Base-by-base conservation (phyloP, 2,329 filamentous ascomycete genomes). In the Trichophyton simii region DNA sequence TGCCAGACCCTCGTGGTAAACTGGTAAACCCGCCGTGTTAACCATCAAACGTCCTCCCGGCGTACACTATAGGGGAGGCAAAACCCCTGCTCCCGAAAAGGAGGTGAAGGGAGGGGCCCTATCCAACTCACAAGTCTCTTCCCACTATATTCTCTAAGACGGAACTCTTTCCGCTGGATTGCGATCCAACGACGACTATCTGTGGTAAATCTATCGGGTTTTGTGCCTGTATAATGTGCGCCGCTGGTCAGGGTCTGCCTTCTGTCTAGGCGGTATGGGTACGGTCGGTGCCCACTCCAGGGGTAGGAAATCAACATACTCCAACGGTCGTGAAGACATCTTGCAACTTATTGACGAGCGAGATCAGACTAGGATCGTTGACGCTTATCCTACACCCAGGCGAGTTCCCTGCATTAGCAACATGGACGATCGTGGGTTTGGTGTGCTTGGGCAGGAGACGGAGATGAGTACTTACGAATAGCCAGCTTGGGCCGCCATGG, bases 241-340 rank as follows among this genome's bases (percentile, higher is more conserved):
- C 63, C 64, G 65, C 68, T 72, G 31, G 18, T 36, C 31, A 55
- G 22, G 28, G n/a, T 20, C 41, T 38, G 38, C 22, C 3, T 25
- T 25, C 41, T 31, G 55, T n/a, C 8, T 44, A 28, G 8, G 18
- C 22, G 48, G 41, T 20, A 28, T 28, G 11, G 11, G 20, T 28
- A 20, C n/a, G 15, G 7, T 44, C 15, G 41, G 41, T n/a, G 44
- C 52, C 28, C 34, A 38, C 34, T 38, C 11, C 11, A 38, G 34
- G 34, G 41, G 7, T 18, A 38, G 34, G 25, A 36, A 58, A 46
- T 28, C 57, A 28, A 82, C 84, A 67, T 80, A 87, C 85, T 69
- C 94, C 94, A 69, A 99, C 94, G 48, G 94, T 97, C 65, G 92
- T 87, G 75, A 99, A 99, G 69, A 99, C 94, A 89, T 99, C 94